A percentile compares a stretch with the other conserved stretches of the same genome.
phyloP scores from a whole-genome alignment of 495 filamentous ascomycete species.

The Podospora conica region DNA sequence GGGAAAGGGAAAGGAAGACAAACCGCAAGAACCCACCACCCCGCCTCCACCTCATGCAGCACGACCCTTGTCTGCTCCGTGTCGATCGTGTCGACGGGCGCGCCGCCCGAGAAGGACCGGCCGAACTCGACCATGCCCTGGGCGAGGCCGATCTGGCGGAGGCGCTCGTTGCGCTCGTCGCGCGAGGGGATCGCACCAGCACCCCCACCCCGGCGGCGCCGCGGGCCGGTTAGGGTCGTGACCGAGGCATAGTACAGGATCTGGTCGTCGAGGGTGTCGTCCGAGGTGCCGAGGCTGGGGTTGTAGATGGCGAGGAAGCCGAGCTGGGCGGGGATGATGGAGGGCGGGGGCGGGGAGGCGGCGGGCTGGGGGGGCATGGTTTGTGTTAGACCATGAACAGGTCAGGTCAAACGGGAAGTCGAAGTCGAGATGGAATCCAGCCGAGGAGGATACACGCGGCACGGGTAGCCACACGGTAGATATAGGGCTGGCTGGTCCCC shows the following conservation, averaged over 20 bases:
- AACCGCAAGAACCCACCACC: conserved; percentile 95
- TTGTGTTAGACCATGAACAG: not conserved
- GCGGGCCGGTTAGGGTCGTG: conserved; percentile 32
- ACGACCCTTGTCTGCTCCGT: conserved; percentile 83
- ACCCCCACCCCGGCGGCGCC: conserved; percentile 31
- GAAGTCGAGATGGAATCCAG: not conserved
- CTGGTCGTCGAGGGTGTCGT: conserved; percentile 84
- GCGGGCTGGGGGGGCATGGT: not conserved
- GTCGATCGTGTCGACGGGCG: conserved; percentile 76
- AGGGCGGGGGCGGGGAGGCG: not conserved
- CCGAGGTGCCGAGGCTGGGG: conserved; percentile 76
- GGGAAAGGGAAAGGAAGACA: conserved; percentile 16
- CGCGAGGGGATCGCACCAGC: conserved; percentile 38
- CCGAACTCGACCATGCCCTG: conserved; percentile 97
- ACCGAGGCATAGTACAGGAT: conserved; percentile 87
- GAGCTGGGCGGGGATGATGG: conserved; percentile 69
- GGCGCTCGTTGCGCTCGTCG: conserved; percentile 68
- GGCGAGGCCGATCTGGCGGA: conserved; percentile 92
- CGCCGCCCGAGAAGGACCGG: conserved; percentile 72
- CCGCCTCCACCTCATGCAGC: conserved; percentile 67
- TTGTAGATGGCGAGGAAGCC: conserved; percentile 92
- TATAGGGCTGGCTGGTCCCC: not conserved
- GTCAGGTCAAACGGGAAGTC: not conserved
- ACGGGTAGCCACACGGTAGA: too few relatives aligned
- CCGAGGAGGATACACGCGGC: too few relatives aligned